Evolutionary conservation across 2,329 filamentous ascomycete species (phyloP), one percentile per base, ranked within the genome.

Genomic region (Colletotrichum costaricense): DNA sequence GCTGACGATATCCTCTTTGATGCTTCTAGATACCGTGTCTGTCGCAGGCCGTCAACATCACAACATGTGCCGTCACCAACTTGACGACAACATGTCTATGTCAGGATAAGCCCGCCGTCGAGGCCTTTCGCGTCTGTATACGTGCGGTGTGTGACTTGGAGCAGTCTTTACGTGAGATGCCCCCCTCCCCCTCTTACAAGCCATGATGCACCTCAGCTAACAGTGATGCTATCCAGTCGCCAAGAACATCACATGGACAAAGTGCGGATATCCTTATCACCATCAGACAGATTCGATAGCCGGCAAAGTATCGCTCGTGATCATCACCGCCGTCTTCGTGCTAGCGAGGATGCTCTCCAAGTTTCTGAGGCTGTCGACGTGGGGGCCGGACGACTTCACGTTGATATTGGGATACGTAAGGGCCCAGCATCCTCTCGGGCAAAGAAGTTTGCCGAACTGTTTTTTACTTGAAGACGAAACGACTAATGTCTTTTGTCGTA

Each of bases 341-440:
- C 2, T 70, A 22, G 6, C 62, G 12, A 60, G 70, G 0, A 33
- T 60, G 46, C 26, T 73, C 3, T n/a, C 60, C 3, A 73, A 70
- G 30, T 28, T 35, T 24, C 24, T 73, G 26, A 63, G 56, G n/a
- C 30, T 73, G n/a, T 65, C 70, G 16, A 14, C 62, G 14, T 73
- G 70, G 70, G 70, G 67, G 12, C 24, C 35, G 4, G 70, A 73
- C 30, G 70, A 73, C 22, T 52, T 58, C 19, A 38, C 49, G 19
- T 14, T 73, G 42, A 38, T 70, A 2, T 38, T 73, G 16, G 70
- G 70, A 64, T 73, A 60, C n/a, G 70, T 73, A 22, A 60, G 59
- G 26, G 26, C 26, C 26, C 26, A 26, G 26, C 26, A 26, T 26
- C 1, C 26, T 1, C 26, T 26, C 26, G 26, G 26, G 26, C 26